Base-by-base conservation (phyloP, 1,284 basidiomycete species). In the Cryptococcus sp. region DNA sequence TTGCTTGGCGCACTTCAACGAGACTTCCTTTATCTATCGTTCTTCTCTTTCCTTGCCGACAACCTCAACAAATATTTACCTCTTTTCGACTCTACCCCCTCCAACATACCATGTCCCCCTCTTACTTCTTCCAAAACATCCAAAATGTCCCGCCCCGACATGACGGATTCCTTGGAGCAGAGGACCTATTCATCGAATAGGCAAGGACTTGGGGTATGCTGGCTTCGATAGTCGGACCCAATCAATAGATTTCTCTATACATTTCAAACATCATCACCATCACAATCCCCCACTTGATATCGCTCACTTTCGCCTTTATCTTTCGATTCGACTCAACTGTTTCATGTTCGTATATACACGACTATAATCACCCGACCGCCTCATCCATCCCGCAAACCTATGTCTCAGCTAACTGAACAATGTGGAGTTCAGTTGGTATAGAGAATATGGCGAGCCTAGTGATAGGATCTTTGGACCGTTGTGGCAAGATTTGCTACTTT, bases 381-480 rank as follows among this genome's bases (percentile, higher is more conserved):
- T 76, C 74, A 76, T 72, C 73, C 74, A 76, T 76, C 74, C 74
- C 74, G 74, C 68, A 58, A 66, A 45, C 54, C 52, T 52, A 36
- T 36, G 48, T 41, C 9, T 21, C 32, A 7, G 16, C 16, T 32
- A 34, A 23, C 36, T 34, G 48, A 49, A 41, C 42, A 18, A 41
- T 28, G 32, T 10, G 32, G 32, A 31, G 42, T 32, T 23, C 28
- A 28, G 34, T 43, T 53, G 49, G 48, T 53, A 60, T 41, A 9
- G 45, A 46, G 40, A 46, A 42, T 23, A 25, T 56, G 60, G 56
- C 52, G 56, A 68, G 72, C 74, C 74, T 73, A 73, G 74, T 63
- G 74, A 76, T 76, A 74, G 74, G 74, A 74, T 76, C 73, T 70
- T n/a, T 68, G 62, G 66, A 65, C 60, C 66, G 66, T 63, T 60